Base-by-base conservation (phyloP, 345 rosid genomes). In the Aegle marmelos region DNA sequence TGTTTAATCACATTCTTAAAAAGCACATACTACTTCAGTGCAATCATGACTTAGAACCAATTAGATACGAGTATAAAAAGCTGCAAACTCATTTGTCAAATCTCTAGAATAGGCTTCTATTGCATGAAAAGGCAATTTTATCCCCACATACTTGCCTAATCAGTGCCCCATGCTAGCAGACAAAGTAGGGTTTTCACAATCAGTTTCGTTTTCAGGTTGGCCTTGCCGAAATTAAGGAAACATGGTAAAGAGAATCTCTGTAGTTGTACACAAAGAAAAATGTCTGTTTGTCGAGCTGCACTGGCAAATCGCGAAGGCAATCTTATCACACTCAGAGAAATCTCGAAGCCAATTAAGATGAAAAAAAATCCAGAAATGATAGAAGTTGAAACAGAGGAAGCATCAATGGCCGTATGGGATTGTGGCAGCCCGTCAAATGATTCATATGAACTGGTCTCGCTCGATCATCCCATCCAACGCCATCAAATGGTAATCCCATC, bases 381-480 rank as follows among this genome's bases (percentile, higher is more conserved):
- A 6, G 75, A 78, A 11, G 21, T 48, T 6, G 37, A 78, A 59
- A 61, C 24, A 1, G 76, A 80, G 28, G 78, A 37, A 45, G 68
- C 75, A 39, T 6, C 74, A 25, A 34, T 68, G 50, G 70, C 72
- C 6, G 9, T 75, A 19, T 90, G 93, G 95, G 91, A 89, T 76
- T 81, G 90, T 22, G 95, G 82, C 37, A 90, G 92, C 59, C 86
- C 86, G 0, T 81, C 90, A 45, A 88, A 88, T 34, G 95, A 90
- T 77, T 80, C 92, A 0, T 84, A 85, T 65, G 95, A 88, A 45
- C 62, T 88, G 57, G 87, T 79, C 37, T 79, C 92, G 17, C 72
- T 91, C 25, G 78, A 63, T 78, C 79, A 91, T 62, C 70, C 87
- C 28, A 86, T 91, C 60, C 92, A 91, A n/a, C 84, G 90, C 19